Evolutionary conservation across 2,329 filamentous ascomycete species (phyloP).

Genomic region (Botrytis squamosa): DNA sequence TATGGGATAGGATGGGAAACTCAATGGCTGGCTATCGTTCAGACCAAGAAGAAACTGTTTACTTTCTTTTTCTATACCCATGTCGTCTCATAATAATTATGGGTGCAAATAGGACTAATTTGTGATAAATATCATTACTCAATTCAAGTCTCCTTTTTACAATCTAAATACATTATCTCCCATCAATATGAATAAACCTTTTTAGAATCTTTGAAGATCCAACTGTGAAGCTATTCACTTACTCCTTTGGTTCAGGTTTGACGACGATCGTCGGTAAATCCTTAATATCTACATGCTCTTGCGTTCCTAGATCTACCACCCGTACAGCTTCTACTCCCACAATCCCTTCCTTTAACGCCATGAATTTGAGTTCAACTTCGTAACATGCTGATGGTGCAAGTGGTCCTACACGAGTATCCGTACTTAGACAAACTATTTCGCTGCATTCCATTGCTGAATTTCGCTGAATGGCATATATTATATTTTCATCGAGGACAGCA

Average conservation of each 20-base stretch:
- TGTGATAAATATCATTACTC: background rate
- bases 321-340: constrained; percentile 70
- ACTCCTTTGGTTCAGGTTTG: constrained; percentile 9
- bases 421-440: constrained; percentile 72
- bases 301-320: constrained; percentile 69
- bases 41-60: background rate
- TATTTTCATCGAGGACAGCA: constrained; percentile 69
- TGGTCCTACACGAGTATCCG: constrained; percentile 71
- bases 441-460: constrained; percentile 61
- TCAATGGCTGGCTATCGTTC: background rate
- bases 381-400: constrained; percentile 71
- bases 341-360: constrained; percentile 65
- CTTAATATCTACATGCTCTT: constrained; percentile 74
- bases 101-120: background rate
- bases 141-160: background rate
- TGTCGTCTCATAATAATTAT: background rate
- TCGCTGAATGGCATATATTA: constrained; percentile 69
- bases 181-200: background rate
- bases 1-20: background rate
- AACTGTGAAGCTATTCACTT: constrained; percentile 1
- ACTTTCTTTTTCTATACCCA: background rate
- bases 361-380: constrained; percentile 69
- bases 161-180: background rate
- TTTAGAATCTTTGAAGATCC: background rate
- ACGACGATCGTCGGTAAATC: constrained; percentile 71